Evolutionary conservation across 73 alveolate species (phyloP).

Genomic region (Paramecium pentaurelia): DNA sequence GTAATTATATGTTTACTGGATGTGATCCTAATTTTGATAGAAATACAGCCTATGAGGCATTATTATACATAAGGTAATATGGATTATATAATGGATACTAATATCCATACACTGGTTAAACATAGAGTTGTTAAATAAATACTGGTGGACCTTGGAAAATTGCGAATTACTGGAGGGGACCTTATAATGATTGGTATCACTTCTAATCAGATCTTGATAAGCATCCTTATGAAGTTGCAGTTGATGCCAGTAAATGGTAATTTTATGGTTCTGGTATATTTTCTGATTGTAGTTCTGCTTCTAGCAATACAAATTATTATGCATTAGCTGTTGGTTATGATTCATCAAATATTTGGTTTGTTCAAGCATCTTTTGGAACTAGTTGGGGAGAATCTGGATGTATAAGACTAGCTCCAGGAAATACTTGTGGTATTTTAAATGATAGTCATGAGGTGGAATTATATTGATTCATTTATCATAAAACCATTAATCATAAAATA

Average conservation of each 20-base stretch:
- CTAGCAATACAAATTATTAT: conserved; percentile 62
- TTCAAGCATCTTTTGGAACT: conserved; percentile 32
- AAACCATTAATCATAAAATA: too few species aligned
- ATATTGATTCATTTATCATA: too few species aligned
- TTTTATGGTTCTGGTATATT: conserved; percentile 69
- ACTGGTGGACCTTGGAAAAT: conserved; percentile 64
- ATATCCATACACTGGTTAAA: conserved; percentile 12
- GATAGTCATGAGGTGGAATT: too few species aligned
- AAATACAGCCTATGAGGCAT: conserved; percentile 70
- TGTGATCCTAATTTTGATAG: conserved; percentile 24
- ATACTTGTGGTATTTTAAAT: not conserved
- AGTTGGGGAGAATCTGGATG: conserved; percentile 51
- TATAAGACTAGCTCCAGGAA: conserved; percentile 3
- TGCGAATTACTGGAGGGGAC: not conserved
- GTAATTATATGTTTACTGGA: conserved; percentile 62
- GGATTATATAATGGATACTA: not conserved
- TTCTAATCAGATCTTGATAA: too few species aligned
- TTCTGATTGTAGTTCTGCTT: not conserved
- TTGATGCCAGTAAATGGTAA: conserved; percentile 64
- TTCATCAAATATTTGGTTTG: not conserved
- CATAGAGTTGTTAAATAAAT: conserved; percentile 68
- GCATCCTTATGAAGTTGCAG: not conserved
- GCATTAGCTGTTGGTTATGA: conserved; percentile 79
- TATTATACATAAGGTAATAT: conserved; percentile 35
- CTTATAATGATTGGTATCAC: too few species aligned